These are phyloP conservation scores for Hypoxylon sp. DNA, from an alignment of 2,329 filamentous ascomycete genomes.

Conservation along the genomic window DNA sequence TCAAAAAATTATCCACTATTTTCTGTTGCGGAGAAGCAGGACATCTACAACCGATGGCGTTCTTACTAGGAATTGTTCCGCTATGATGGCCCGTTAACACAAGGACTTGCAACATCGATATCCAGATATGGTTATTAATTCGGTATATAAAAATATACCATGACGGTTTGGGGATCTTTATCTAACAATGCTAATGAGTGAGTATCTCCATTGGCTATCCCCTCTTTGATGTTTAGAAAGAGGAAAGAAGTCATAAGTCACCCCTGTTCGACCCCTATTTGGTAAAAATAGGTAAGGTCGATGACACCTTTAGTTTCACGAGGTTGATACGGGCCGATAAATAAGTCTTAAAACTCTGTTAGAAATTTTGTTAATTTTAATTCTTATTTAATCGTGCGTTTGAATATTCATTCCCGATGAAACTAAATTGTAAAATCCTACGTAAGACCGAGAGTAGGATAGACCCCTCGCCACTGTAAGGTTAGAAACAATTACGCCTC, in stretches of 20 bases:
- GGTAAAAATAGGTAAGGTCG: conserved; percentile 32
- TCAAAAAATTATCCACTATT: not conserved
- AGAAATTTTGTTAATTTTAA: conserved; percentile 16
- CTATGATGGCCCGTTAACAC: not conserved
- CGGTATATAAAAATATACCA: conserved; percentile 15
- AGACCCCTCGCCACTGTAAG: conserved; percentile 19
- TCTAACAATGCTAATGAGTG: conserved; percentile 1
- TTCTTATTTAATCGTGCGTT: conserved; percentile 23
- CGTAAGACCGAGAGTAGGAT: conserved; percentile 32
- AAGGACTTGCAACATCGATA: not conserved
- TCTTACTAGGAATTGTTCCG: not conserved
- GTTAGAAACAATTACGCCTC: conserved; percentile 29
- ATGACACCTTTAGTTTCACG: conserved; percentile 15
- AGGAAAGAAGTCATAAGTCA: not conserved
- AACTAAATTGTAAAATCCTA: conserved; percentile 29
- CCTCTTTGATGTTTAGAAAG: not conserved
- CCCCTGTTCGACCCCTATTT: conserved; percentile 28
- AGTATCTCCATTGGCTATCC: conserved; percentile 3
- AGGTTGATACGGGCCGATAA: conserved; percentile 16
- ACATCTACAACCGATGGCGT: conserved; percentile 4
- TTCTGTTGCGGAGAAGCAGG: conserved; percentile 1
- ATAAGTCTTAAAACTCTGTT: conserved; percentile 16
- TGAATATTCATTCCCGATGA: conserved; percentile 33
- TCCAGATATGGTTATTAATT: not conserved
- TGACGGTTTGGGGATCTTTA: not conserved